Evolutionary conservation across 2,329 filamentous ascomycete species (phyloP).

Genomic region (Metarhizium brunneum): DNA sequence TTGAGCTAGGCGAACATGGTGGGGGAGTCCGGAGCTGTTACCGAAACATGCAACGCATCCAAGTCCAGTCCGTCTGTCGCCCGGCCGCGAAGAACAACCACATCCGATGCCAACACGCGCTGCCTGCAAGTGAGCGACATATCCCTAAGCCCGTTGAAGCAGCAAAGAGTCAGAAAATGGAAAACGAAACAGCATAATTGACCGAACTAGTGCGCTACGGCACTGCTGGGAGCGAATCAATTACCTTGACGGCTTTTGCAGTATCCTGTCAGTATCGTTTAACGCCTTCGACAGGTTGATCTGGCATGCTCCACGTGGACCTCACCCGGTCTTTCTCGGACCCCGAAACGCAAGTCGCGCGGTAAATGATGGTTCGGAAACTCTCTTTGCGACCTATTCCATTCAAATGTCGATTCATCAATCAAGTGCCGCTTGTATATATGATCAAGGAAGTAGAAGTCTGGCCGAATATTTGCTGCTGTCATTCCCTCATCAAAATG

Average conservation of each 20-base stretch:
- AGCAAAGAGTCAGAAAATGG: background rate
- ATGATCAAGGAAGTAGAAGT: slow-evolving; percentile 32
- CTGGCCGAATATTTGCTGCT: slow-evolving; percentile 22
- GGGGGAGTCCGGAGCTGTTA: background rate
- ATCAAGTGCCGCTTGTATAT: slow-evolving; percentile 21
- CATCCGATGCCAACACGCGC: background rate
- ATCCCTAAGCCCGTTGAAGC: background rate
- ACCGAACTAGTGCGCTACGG: background rate
- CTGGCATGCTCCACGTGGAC: background rate
- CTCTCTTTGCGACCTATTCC: slow-evolving; percentile 13
- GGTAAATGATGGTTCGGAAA: slow-evolving; percentile 17
- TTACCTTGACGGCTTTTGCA: background rate
- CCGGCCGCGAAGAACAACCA: background rate
- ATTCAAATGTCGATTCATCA: slow-evolving; percentile 11
- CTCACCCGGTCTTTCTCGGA: background rate
- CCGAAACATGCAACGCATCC: too few relatives aligned
- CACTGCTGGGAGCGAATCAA: background rate
- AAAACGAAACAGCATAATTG: background rate
- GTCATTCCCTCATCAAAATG: slow-evolving; percentile 29
- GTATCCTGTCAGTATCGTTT: background rate
- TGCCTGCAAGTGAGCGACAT: background rate
- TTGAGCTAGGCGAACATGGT: background rate
- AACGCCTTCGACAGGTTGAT: background rate
- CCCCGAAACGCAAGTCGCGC: background rate
- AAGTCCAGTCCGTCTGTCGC: background rate